Conservation (phyloP, 2,329 filamentous ascomycete species). For the Malbranchea cinnamomea region DNA sequence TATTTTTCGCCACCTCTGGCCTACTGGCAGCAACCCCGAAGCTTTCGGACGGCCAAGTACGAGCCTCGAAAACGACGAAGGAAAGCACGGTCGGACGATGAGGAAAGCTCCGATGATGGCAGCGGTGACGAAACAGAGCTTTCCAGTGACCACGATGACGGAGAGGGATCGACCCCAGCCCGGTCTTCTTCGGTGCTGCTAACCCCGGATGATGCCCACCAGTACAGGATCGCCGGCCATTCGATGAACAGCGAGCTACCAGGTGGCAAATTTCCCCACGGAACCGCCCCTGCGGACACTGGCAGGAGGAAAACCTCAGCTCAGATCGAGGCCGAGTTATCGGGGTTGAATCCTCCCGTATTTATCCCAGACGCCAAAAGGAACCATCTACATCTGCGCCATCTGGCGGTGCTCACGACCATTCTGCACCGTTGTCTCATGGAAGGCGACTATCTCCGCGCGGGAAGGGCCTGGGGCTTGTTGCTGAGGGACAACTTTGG, state of each 20-base stretch:
- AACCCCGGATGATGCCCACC: slow-evolving; percentile 26
- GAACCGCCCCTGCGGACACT: neutral
- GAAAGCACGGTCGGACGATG: slow-evolving; percentile 4
- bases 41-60: slow-evolving; percentile 22
- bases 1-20: slow-evolving; percentile 25
- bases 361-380: slow-evolving; percentile 19
- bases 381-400: slow-evolving; percentile 30
- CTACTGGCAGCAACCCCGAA: slow-evolving; percentile 21
- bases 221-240: slow-evolving; percentile 29
- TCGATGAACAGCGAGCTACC: slow-evolving; percentile 24
- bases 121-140: neutral
- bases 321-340: slow-evolving; percentile 15
- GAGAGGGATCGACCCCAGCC: slow-evolving; percentile 10
- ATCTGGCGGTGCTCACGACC: slow-evolving; percentile 52
- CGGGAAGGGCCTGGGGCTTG: slow-evolving; percentile 60
- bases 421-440: slow-evolving; percentile 60
- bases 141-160: neutral
- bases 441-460: slow-evolving; percentile 54
- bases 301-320: neutral
- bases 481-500: slow-evolving; percentile 48
- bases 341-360: slow-evolving; percentile 20
- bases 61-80: slow-evolving; percentile 16
- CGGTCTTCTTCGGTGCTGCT: slow-evolving; percentile 17
- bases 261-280: slow-evolving; percentile 28
- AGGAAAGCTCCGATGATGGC: slow-evolving; percentile 15